phyloP scores from a whole-genome alignment of 2,329 filamentous ascomycete species.

The Arthrobotrys megalospora region DNA sequence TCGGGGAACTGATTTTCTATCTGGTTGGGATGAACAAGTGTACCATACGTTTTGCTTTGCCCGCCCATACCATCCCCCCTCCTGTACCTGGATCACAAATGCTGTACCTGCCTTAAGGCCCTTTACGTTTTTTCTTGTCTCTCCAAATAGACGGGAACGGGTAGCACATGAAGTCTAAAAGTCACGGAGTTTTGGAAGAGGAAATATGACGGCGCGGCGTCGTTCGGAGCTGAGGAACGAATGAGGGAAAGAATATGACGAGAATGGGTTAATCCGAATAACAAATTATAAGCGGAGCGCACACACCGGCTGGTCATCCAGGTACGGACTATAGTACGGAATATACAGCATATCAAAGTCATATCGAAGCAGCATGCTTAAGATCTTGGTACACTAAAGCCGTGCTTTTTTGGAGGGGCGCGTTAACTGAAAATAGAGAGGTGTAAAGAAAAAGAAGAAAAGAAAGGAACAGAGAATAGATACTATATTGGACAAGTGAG shows the following conservation, averaged over 20 bases:
- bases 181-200: not conserved
- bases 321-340: not conserved
- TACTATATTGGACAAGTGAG: conserved; percentile 1
- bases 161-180: conserved; percentile 42
- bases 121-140: not conserved
- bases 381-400: conserved; percentile 23
- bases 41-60: not conserved
- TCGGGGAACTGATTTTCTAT: conserved; percentile 7
- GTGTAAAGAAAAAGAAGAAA: not conserved
- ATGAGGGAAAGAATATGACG: conserved; percentile 36
- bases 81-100: conserved; percentile 29
- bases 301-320: not conserved
- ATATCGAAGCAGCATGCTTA: conserved; percentile 25
- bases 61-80: not conserved
- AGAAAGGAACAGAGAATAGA: conserved; percentile 16
- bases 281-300: conserved; percentile 2
- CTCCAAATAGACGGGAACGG: conserved; percentile 17
- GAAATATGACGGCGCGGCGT: conserved; percentile 15
- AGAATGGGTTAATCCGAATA: conserved; percentile 28
- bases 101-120: conserved; percentile 19
- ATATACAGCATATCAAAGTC: not conserved
- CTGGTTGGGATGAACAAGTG: conserved; percentile 29
- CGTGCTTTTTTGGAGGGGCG: conserved; percentile 11
- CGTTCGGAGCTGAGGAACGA: conserved; percentile 46
- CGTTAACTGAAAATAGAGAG: conserved; percentile 8